Conservation (phyloP, 768 basidiomycete species). For the Galerina marginata region DNA sequence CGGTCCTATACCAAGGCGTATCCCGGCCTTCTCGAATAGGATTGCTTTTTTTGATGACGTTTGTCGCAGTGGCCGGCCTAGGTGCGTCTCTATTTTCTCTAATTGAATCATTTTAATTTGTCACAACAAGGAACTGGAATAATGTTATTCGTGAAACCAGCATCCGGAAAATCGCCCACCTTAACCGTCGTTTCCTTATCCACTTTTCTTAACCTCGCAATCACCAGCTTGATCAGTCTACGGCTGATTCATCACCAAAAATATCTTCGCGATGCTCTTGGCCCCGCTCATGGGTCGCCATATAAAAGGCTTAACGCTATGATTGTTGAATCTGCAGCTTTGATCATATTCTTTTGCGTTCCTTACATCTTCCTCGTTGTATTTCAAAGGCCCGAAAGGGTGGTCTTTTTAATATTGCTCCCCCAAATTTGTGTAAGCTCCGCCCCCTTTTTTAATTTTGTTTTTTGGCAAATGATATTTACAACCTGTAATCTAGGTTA, state of each 20-base stretch:
- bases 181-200: constrained; percentile 14
- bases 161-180: not conserved
- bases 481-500: not conserved
- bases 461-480: not conserved
- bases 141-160: constrained; percentile 1
- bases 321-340: constrained; percentile 19
- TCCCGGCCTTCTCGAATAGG: not conserved
- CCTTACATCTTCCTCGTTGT: constrained; percentile 12
- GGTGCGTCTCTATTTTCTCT: not conserved
- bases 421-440: constrained; percentile 18
- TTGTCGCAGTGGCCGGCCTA: constrained; percentile 10
- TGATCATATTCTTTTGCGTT: constrained; percentile 15
- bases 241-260: constrained; percentile 15
- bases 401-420: constrained; percentile 8
- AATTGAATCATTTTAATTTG: too few relatives aligned
- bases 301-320: constrained; percentile 17
- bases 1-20: constrained; percentile 13
- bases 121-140: constrained; percentile 8
- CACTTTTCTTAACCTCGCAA: constrained; percentile 14
- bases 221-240: constrained; percentile 12
- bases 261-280: constrained; percentile 7
- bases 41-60: constrained; percentile 1
- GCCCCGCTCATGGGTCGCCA: constrained; percentile 1
- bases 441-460: not conserved
- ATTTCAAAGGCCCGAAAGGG: constrained; percentile 1